Evolutionary conservation across 1,284 basidiomycete species (phyloP).

Genomic region (Thelephora terrestris): DNA sequence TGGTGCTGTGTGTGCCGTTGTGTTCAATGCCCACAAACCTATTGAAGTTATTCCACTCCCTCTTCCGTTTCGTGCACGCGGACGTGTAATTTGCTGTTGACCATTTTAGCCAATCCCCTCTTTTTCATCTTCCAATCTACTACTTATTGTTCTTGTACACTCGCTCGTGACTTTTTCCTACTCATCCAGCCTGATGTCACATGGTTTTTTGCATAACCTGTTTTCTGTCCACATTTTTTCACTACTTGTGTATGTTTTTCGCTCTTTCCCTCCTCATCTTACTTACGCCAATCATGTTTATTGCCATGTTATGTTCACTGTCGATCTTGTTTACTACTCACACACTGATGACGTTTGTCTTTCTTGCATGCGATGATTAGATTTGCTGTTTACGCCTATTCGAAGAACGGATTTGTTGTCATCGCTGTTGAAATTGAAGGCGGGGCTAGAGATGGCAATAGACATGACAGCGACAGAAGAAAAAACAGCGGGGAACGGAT

Average conservation of each 20-base stretch:
- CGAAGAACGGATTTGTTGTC: no score
- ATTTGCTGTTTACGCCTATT: no score
- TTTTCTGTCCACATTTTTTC: slow-evolving; percentile 1
- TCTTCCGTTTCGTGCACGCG: background rate
- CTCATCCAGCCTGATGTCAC: slow-evolving; percentile 2
- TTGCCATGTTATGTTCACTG: background rate
- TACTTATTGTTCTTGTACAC: slow-evolving; percentile 2
- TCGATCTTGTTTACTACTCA: background rate
- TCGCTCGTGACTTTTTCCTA: background rate
- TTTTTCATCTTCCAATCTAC: slow-evolving; percentile 1
- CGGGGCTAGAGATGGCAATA: no score
- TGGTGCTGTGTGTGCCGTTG: no score
- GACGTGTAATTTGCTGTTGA: background rate
- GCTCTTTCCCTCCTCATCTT: background rate
- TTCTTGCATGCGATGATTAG: no score
- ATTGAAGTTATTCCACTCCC: background rate
- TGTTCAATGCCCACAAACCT: slow-evolving; percentile 8
- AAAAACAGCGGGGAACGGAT: no score
- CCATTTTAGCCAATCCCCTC: slow-evolving; percentile 1
- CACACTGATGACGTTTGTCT: background rate
- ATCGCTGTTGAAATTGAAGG: no score
- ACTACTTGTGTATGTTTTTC: slow-evolving; percentile 1
- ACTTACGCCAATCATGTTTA: background rate
- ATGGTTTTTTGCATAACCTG: background rate
- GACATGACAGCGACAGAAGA: no score